Evolutionary conservation across 2,329 filamentous ascomycete species (phyloP), one percentile per base, ranked within the genome.

Genomic region (Cordyceps cicadae): DNA sequence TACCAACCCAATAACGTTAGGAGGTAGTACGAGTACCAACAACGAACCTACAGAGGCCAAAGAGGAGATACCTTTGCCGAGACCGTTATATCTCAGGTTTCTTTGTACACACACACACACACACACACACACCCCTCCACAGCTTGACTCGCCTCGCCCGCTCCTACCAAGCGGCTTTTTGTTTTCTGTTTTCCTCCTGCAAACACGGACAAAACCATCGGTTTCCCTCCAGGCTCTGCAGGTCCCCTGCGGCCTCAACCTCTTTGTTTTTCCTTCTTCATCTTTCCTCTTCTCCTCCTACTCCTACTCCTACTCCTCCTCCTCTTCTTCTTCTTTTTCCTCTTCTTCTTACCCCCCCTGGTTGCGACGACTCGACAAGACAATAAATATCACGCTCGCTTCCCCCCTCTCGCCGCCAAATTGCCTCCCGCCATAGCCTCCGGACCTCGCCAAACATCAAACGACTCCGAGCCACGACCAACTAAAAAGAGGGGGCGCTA

Each of bases 211-310:
- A 48, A 39, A 32, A n/a, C 50, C 29, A 45, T 48, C 46, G 59
- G 45, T 29, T 62, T 52, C 53, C 54, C 49, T 55, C 53, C 26
- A 7, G 49, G n/a, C 61, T 46, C 61, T 62, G 41, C 60, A 59
- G 60, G 37, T 45, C 54, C 63, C 61, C 60, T 60, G 56, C 41
- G 56, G 49, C 49, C 62, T 63, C 58, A 37, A 34, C 32, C 24
- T 58, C 50, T 48, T 60, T n/a, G n/a, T 46, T 14, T 14, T 14
- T 37, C 32, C 6, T 12, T 34, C 32, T 62, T 62, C 55, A 37
- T 29, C 37, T 52, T 39, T 26, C 39, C 24, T 46, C 37, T 9
- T 37, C 32, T 45, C 26, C n/a, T 45, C 34, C 50, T 54, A 39
- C 45, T 19, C 49, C 41, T 21, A 14, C 11, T 3, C 11, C 21